These are phyloP conservation scores for Kandelia obovata DNA, from an alignment of 345 rosid species.

Conservation along the genomic window DNA sequence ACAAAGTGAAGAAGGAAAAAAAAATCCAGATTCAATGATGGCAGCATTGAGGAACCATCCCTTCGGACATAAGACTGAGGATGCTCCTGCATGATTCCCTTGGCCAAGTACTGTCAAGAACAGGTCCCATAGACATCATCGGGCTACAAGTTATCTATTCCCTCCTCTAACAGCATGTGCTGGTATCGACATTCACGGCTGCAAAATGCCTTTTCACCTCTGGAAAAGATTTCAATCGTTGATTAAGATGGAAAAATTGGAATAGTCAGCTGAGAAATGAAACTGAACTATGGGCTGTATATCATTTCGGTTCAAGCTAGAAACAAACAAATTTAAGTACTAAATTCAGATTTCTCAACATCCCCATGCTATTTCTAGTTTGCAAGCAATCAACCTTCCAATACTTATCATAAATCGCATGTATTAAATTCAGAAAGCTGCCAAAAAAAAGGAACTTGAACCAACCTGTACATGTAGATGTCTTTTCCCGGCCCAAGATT, in stretches of 20 bases:
- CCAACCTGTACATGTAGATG: slow-evolving; percentile 89
- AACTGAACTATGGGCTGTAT: no score
- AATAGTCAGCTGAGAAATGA: no score
- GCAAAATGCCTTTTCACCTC: slow-evolving; percentile 91
- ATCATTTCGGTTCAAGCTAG: no score
- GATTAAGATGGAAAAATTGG: not conserved
- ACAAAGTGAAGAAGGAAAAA: not conserved
- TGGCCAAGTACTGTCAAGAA: slow-evolving; percentile 7
- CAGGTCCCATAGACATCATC: slow-evolving; percentile 22
- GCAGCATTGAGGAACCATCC: slow-evolving; percentile 3
- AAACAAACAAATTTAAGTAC: not conserved
- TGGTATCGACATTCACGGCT: slow-evolving; percentile 71
- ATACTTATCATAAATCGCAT: slow-evolving; percentile 8
- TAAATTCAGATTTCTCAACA: not conserved
- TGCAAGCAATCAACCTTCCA: not conserved
- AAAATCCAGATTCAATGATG: not conserved
- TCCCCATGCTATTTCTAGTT: not conserved
- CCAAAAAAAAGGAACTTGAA: slow-evolving; percentile 9
- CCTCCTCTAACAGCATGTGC: slow-evolving; percentile 62
- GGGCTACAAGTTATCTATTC: slow-evolving; percentile 18
- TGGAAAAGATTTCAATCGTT: slow-evolving; percentile 22
- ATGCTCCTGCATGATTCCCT: not conserved
- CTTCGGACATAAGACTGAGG: not conserved
- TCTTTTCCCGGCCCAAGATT: slow-evolving; percentile 71
- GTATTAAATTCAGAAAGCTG: not conserved